phyloP scores from a whole-genome alignment of 805 yeast genomes.

The Schwanniomyces polymorphus region DNA sequence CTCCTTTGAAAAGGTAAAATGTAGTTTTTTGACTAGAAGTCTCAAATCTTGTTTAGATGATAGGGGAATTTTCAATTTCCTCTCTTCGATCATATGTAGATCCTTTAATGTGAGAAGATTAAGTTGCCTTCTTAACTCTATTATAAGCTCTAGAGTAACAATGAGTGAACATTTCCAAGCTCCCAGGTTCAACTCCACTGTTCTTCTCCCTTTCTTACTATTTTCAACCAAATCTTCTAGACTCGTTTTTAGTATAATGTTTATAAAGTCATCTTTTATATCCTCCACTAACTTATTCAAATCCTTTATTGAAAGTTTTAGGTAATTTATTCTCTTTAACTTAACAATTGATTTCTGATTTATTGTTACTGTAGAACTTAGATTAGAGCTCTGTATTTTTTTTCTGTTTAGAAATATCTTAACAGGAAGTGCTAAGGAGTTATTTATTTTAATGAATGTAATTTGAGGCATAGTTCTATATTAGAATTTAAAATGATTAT shows the following conservation, averaged over 20 bases:
- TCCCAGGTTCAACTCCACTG: slow-evolving; percentile 8
- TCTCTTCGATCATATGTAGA: slow-evolving; percentile 10
- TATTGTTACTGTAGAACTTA: slow-evolving; percentile 15
- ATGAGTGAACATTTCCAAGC: slow-evolving; percentile 22
- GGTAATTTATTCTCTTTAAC: slow-evolving; percentile 18
- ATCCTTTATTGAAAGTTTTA: slow-evolving; percentile 24
- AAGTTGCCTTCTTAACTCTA: slow-evolving; percentile 14
- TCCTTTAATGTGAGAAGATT: slow-evolving; percentile 10
- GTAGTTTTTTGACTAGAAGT: slow-evolving; percentile 7
- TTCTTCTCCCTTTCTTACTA: slow-evolving; percentile 2
- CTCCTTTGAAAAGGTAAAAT: slow-evolving; percentile 7
- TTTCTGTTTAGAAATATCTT: slow-evolving; percentile 23
- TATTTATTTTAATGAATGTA: slow-evolving; percentile 16
- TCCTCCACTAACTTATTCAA: slow-evolving; percentile 16
- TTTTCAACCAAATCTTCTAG: slow-evolving; percentile 2
- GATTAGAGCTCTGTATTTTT: slow-evolving; percentile 12
- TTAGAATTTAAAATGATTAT: not conserved
- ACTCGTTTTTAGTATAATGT: slow-evolving; percentile 2
- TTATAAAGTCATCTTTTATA: slow-evolving; percentile 9
- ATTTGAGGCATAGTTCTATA: slow-evolving; percentile 8
- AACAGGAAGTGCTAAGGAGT: slow-evolving; percentile 15
- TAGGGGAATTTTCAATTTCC: slow-evolving; percentile 7
- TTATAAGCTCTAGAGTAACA: slow-evolving; percentile 17
- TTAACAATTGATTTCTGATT: slow-evolving; percentile 23
- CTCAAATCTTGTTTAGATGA: slow-evolving; percentile 3